Evolutionary conservation across 148 eudicot genomes (phyloP).

Genomic region (Rhododendron molle): DNA sequence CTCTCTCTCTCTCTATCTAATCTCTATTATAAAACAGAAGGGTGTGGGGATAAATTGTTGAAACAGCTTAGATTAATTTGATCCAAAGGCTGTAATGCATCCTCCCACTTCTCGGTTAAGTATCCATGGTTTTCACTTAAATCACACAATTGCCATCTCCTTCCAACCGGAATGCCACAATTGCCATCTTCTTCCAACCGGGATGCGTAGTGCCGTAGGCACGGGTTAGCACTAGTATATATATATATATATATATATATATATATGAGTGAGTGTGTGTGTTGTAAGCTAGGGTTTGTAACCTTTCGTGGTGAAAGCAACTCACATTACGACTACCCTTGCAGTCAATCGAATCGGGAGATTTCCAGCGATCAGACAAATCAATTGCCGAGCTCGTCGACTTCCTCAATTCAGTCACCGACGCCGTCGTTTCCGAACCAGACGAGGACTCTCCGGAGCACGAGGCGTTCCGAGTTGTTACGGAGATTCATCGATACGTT

Average conservation of each 20-base stretch:
- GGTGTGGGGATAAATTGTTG: no score
- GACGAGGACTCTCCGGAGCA: slow-evolving; percentile 25
- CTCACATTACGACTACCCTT: background rate
- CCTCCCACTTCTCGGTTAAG: no score
- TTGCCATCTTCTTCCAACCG: no score
- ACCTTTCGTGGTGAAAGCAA: background rate
- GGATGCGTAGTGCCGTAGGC: no score
- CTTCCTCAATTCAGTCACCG: slow-evolving; percentile 42
- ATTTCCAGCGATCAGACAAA: slow-evolving; percentile 33
- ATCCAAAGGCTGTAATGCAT: no score
- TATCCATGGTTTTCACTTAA: no score
- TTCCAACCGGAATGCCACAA: no score
- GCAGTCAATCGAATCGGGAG: slow-evolving; percentile 39
- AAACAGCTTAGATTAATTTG: no score
- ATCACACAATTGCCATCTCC: no score
- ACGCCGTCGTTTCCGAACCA: slow-evolving; percentile 23
- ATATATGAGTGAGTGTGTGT: background rate
- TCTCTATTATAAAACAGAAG: no score
- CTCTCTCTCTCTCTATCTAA: slow-evolving; percentile 2
- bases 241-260: background rate
- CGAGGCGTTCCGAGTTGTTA: slow-evolving; percentile 33
- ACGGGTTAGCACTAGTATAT: no score
- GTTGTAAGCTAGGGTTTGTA: background rate
- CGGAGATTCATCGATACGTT: slow-evolving; percentile 36
- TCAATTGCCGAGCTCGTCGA: slow-evolving; percentile 35